Evolutionary conservation across 371 early-diverging fungal species (phyloP), one percentile per base, ranked within the genome.

Genomic region (Rhizomucor pusillus): DNA sequence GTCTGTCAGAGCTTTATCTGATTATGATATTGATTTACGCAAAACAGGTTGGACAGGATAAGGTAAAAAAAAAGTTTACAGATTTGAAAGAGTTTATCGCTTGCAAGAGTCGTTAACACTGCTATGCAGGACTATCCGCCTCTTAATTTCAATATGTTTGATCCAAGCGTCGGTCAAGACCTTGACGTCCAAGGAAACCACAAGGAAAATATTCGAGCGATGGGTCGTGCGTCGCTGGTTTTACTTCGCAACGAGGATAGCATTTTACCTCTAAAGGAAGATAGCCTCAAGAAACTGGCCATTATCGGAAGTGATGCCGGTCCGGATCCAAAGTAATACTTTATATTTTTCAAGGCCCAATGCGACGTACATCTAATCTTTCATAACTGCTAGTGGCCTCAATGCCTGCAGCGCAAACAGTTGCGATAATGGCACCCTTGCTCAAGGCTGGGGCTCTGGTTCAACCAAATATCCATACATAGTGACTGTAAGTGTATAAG

Each of bases 391-490:
- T 25, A 65, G 59, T 16, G 66, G 64, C 20, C 47, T 54, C 10
- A 66, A 64, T 16, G 47, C 56, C 3, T 71, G 70, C 14, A 36
- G 22, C 14, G 60, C 59, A 39, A 56, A 61, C 25, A 62, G 64
- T 9, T 71, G 69, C 50, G 55, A 47, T 24, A 46, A 36, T 33
- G 87, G 84, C 11, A 80, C 78, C 1, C 58, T 87, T 13, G 80
- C 85, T 43, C 68, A 71, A 60, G 86, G 86, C 16, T 82, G 86
- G 81, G 87, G 87, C 0, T 80, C 81, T 25, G 87, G 87, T 43
- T 71, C 82, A 14, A 59, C 76, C 23, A 51, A 62, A 16, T 82
- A 75, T 63, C 79, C 84, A 13, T 85, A 84, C 55, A 40, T 85
- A n/a, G 66, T 84, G 46, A 70, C 75, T 11, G 72, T 75, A 65